These are phyloP conservation scores for Spizellomyces punctatus DNA, from an alignment of 192 early-diverging fungal genomes.

Conservation along the genomic window DNA sequence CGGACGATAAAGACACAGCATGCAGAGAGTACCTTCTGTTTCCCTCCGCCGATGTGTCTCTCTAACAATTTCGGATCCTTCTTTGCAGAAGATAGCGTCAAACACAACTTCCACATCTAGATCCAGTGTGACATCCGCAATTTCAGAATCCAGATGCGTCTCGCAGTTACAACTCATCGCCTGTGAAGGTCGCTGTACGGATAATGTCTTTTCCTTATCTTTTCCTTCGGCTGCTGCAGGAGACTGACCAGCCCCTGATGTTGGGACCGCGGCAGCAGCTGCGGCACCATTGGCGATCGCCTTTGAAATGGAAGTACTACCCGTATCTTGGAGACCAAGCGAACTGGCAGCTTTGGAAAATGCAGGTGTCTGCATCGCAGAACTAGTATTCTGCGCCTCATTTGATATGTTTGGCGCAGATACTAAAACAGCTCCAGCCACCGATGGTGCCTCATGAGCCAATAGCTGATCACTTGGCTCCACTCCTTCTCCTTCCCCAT, in stretches of 20 bases:
- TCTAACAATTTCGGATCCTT: conserved; percentile 12
- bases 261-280: too few relatives aligned
- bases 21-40: background rate
- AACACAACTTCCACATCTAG: conserved; percentile 31
- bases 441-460: too few relatives aligned
- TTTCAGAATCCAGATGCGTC: conserved; percentile 9
- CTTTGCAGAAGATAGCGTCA: conserved; percentile 23
- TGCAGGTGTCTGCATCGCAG: too few relatives aligned
- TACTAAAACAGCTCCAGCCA: too few relatives aligned
- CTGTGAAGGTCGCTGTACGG: conserved; percentile 1
- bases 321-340: background rate
- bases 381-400: too few relatives aligned
- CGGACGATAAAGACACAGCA: background rate
- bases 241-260: too few relatives aligned
- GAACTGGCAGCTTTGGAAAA: too few relatives aligned
- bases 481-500: background rate
- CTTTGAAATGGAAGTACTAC: background rate
- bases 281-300: background rate
- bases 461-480: too few relatives aligned
- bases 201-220: too few relatives aligned
- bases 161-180: conserved; percentile 15
- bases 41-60: conserved; percentile 27
- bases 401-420: too few relatives aligned
- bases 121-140: conserved; percentile 15
- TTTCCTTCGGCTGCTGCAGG: too few relatives aligned